These are phyloP conservation scores for Boletus mariae DNA, from an alignment of 1,284 basidiomycete genomes.

Conservation along the genomic window DNA sequence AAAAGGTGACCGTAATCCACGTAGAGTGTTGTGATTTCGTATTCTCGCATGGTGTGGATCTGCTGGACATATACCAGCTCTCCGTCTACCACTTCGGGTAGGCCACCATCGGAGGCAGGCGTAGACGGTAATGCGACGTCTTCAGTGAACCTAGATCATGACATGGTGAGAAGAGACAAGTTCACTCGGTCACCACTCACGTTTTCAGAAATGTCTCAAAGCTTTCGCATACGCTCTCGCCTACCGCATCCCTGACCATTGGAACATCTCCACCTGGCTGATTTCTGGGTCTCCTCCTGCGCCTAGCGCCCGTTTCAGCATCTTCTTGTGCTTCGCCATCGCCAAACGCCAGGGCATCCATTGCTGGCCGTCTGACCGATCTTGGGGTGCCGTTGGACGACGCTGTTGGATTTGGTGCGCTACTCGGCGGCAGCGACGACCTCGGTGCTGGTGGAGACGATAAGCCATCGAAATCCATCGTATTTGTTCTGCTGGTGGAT, in stretches of 20 bases:
- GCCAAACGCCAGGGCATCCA: constrained; percentile 60
- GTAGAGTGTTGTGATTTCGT: constrained; percentile 92
- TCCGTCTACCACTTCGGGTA: constrained; percentile 53
- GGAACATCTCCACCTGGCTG: constrained; percentile 68
- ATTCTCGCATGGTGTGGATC: constrained; percentile 90
- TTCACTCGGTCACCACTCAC: constrained; percentile 46
- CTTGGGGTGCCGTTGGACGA: constrained; percentile 42
- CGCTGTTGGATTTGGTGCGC: constrained; percentile 50
- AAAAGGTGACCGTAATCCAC: constrained; percentile 93
- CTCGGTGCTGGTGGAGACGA: constrained; percentile 42
- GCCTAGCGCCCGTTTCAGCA: constrained; percentile 34
- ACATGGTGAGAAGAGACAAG: constrained; percentile 3
- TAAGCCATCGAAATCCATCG: constrained; percentile 41
- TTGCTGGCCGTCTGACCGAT: constrained; percentile 44
- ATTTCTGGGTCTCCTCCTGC: constrained; percentile 46
- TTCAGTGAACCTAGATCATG: constrained; percentile 68
- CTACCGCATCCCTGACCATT: constrained; percentile 86
- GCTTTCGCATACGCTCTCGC: constrained; percentile 87
- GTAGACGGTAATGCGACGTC: constrained; percentile 72
- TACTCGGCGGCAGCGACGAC: constrained; percentile 65
- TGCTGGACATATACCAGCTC: constrained; percentile 86
- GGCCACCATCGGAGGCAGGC: constrained; percentile 64
- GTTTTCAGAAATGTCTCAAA: constrained; percentile 90
- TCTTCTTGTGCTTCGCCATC: constrained; percentile 54
- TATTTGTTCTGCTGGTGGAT: constrained; percentile 9